These are phyloP conservation scores for Parastagonospora avenae DNA, from an alignment of 2,329 filamentous ascomycete genomes.

Conservation along the genomic window DNA sequence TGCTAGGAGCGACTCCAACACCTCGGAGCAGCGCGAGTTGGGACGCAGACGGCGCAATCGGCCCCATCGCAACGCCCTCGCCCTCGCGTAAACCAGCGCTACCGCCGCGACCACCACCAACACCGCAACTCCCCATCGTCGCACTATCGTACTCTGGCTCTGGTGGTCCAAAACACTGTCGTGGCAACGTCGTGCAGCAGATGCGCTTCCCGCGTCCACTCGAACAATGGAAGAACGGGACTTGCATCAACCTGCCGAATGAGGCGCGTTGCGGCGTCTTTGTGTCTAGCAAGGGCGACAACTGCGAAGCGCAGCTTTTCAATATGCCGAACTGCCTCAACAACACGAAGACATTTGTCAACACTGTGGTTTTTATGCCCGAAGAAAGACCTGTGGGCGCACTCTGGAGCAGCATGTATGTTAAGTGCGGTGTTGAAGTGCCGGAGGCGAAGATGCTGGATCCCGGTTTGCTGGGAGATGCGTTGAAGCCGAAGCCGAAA, in stretches of 20 bases:
- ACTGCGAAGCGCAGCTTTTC: constrained; percentile 44
- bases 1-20: constrained; percentile 29
- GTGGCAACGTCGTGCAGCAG: constrained; percentile 35
- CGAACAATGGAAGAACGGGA: constrained; percentile 33
- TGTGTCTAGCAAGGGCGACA: constrained; percentile 39
- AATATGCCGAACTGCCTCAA: constrained; percentile 35
- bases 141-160: constrained; percentile 40
- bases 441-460: constrained; percentile 36
- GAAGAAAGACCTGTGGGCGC: constrained; percentile 41
- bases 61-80: constrained; percentile 20
- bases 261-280: constrained; percentile 43
- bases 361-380: constrained; percentile 44
- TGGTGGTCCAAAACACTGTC: constrained; percentile 43
- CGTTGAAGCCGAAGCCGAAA: constrained; percentile 27
- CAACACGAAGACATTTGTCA: constrained; percentile 35
- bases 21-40: constrained; percentile 18
- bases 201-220: constrained; percentile 30
- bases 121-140: constrained; percentile 32
- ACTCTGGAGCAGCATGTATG: constrained; percentile 43
- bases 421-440: constrained; percentile 39
- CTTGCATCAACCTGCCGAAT: constrained; percentile 38
- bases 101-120: constrained; percentile 10
- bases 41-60: constrained; percentile 31
- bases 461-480: constrained; percentile 32
- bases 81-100: constrained; percentile 11